Base-by-base conservation (phyloP, 83 land plant species). In the Isoetes engelmannii region DNA sequence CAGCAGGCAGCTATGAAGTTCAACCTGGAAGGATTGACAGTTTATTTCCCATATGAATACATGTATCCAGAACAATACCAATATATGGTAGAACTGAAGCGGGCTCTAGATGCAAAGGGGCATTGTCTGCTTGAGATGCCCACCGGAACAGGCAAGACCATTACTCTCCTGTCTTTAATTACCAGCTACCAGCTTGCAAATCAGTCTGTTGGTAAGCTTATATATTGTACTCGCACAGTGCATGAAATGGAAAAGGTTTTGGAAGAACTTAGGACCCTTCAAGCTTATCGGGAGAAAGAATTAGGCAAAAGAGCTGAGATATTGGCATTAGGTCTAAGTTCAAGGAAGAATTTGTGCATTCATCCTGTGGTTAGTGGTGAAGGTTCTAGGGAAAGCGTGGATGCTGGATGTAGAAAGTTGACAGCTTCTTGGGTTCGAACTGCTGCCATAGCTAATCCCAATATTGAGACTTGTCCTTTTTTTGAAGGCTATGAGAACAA, bases 171-270 rank as follows among this genome's bases (percentile, higher is more conserved):
- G 64, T 91, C 99, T 58, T 88, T 95, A 70, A 95, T 95, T 84
- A 80, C 82, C 64, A 82, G 86, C 79, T 95, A 95, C 82, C 70
- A 84, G 67, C 75, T 95, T 6, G 78, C 89, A 63, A 74, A 72
- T 58, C 88, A 89, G 28, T 63, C 82, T 19, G 68, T 72, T 47
- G 65, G 80, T 56, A 95, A 95, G 81, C 88, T 95, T 79, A 68
- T 95, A 44, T 95, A 95, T 85, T 95, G 99, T 82, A 95, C 99
- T 7, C 97, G 97, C 67, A 91, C 99, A 15, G 99, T 95, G 57
- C 99, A 95, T 68, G 99, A 95, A 77, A 95, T 95, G 99, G 99
- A 95, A 85, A 95, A 95, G 69, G 91, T 94, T 58, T 81, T 95
- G 0, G 89, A 96, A 69, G 99, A 95, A 82, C 84, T 95, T 60